phyloP scores from a whole-genome alignment of 495 filamentous ascomycete species.

The Lasiosphaeris hirsuta region DNA sequence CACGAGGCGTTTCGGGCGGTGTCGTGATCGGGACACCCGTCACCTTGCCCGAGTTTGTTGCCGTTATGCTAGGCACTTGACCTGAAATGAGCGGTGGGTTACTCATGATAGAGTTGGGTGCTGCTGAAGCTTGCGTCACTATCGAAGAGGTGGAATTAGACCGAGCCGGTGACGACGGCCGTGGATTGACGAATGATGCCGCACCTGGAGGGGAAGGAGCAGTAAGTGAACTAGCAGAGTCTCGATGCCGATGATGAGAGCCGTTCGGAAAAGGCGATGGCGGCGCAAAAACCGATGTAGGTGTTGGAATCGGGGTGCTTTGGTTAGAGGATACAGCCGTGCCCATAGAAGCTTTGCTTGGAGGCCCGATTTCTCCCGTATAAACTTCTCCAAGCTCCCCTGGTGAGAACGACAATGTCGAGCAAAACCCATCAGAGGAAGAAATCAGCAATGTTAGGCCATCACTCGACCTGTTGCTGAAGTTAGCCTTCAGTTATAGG shows the following conservation, averaged over 20 bases:
- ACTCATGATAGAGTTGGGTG: slow-evolving; percentile 47
- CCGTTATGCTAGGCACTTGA: slow-evolving; percentile 69
- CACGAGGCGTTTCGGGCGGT: slow-evolving; percentile 74
- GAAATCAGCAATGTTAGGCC: slow-evolving; percentile 90
- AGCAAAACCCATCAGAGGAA: slow-evolving; percentile 97
- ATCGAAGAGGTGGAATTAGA: slow-evolving; percentile 88
- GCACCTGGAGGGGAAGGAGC: slow-evolving; percentile 56
- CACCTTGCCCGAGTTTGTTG: slow-evolving; percentile 59
- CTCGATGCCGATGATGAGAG: slow-evolving; percentile 45
- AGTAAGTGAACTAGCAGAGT: slow-evolving; percentile 47
- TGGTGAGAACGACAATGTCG: slow-evolving; percentile 75
- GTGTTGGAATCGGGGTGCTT: slow-evolving; percentile 63
- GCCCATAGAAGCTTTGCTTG: slow-evolving; percentile 42
- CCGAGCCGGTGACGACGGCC: slow-evolving; percentile 71
- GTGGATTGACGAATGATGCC: slow-evolving; percentile 45
- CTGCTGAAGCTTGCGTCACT: slow-evolving; percentile 52
- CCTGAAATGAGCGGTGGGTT: slow-evolving; percentile 77
- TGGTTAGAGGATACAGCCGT: slow-evolving; percentile 51
- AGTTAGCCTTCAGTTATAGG: slow-evolving; percentile 1
- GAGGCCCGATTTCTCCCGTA: slow-evolving; percentile 58
- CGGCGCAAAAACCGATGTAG: slow-evolving; percentile 55
- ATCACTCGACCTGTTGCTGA: slow-evolving; percentile 74
- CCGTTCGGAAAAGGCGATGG: slow-evolving; percentile 53
- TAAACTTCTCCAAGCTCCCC: slow-evolving; percentile 89
- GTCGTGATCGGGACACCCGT: slow-evolving; percentile 61